phyloP scores from a whole-genome alignment of 208 protist species.

The Trypanosoma mega region DNA sequence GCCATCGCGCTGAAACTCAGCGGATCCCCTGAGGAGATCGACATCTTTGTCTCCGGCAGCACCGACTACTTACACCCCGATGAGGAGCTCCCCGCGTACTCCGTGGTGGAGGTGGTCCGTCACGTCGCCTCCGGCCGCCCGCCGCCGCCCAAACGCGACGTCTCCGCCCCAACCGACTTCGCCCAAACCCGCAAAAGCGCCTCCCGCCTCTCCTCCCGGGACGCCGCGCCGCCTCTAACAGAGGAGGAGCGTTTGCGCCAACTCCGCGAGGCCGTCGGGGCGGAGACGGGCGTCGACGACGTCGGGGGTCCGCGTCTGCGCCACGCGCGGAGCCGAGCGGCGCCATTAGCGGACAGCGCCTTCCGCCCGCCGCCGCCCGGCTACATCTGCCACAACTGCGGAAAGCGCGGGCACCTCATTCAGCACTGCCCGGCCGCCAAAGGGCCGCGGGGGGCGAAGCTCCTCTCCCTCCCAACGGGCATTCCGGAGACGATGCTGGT shows the following conservation, averaged over 20 bases:
- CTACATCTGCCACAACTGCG: conserved; percentile 91
- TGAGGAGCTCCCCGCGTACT: conserved; percentile 74
- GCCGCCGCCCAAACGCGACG: conserved; percentile 22
- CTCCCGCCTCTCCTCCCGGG: neutral
- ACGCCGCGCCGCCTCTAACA: conserved; percentile 30
- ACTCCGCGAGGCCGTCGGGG: conserved; percentile 65
- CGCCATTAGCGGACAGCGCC: conserved; percentile 18
- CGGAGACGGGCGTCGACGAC: conserved; percentile 80
- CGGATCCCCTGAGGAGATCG: conserved; percentile 70
- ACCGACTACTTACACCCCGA: conserved; percentile 71
- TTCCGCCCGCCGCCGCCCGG: conserved; percentile 67
- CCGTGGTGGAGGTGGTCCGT: conserved; percentile 77
- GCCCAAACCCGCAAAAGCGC: neutral
- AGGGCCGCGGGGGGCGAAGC: conserved; percentile 45
- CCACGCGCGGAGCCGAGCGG: conserved; percentile 13
- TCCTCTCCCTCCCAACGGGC: conserved; percentile 74
- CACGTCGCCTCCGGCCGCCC: conserved; percentile 45
- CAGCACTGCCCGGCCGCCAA: conserved; percentile 78
- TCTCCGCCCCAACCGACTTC: neutral
- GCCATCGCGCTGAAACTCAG: conserved; percentile 67
- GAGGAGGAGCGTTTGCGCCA: conserved; percentile 83
- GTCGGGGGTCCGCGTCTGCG: conserved; percentile 27
- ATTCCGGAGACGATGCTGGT: conserved; percentile 88
- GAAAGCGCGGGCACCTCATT: conserved; percentile 81
- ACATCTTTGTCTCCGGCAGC: conserved; percentile 71